Base-by-base conservation (phyloP, 331 rosid genomes). In the Acacia pycnantha region DNA sequence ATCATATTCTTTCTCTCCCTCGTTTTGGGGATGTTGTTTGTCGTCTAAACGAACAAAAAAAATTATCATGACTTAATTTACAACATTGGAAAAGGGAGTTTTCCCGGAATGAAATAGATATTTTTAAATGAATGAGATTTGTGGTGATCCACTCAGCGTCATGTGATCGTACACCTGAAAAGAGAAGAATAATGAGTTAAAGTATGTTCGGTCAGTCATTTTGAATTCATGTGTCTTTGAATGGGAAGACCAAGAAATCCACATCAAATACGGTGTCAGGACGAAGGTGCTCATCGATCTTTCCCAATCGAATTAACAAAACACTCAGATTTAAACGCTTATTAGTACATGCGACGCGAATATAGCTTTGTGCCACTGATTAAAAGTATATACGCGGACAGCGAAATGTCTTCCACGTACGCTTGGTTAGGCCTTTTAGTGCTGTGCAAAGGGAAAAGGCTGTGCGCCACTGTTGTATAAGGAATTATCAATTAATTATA, bases 141-240 rank as follows among this genome's bases (percentile, higher is more conserved):
- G 53, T 68, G 64, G 74, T 43, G 72, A 78, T 41, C 59, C 70
- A 80, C 77, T 67, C 22, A 47, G 72, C 73, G 79, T 72, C 79
- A 72, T 73, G 75, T 65, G 82, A 78, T 44, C 37, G 58, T 43
- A 46, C 41, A 70, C 54, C 81, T 54, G 54, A 81, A 82, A 76
- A 43, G 50, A 54, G 18, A 77, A 14, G 22, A 31, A 29, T 27
- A 3, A 37, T 37, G 41, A 56, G 77, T 7, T 65, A 14, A 67
- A 81, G 59, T n/a, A 21, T 16, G 48, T 56, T 69, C 26, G 56
- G 70, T 67, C 78, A 75, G 83, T 18, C 47, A 61, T 79, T 48
- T 75, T 75, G 82, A 79, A 76, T 79, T 82, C 73, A 76, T 76
- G 82, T 76, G 86, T 76, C 82, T 61, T 70, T 22, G 48, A 74